Conservation (phyloP, 2,329 filamentous ascomycete genomes). For the Orbilia brochopaga region DNA sequence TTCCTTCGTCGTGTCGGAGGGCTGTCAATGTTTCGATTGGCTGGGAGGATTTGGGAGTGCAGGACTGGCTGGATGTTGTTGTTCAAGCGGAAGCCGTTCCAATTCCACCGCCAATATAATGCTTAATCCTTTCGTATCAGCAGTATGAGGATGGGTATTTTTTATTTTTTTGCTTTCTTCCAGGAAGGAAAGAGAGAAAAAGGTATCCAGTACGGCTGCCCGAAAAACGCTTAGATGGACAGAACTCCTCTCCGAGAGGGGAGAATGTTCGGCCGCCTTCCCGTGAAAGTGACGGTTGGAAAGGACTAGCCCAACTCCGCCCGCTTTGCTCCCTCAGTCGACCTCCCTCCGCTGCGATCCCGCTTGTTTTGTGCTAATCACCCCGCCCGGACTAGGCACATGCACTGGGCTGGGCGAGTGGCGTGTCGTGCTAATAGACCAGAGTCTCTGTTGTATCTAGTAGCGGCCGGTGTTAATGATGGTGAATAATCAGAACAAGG, state of each 20-base stretch:
- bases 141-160: conserved; percentile 10
- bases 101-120: conserved; percentile 10
- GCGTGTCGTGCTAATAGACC: conserved; percentile 23
- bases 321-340: conserved; percentile 15
- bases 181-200: not conserved
- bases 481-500: conserved; percentile 16
- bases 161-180: conserved; percentile 9
- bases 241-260: conserved; percentile 16
- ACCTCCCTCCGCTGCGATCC: conserved; percentile 34
- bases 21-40: conserved; percentile 43
- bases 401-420: conserved; percentile 42
- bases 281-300: conserved; percentile 10
- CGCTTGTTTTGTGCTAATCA: conserved; percentile 48
- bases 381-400: conserved; percentile 50
- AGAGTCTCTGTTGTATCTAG: conserved; percentile 1
- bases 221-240: not conserved
- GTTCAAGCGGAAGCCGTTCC: not conserved
- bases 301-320: conserved; percentile 2
- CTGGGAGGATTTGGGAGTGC: conserved; percentile 25
- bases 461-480: conserved; percentile 10
- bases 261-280: conserved; percentile 9
- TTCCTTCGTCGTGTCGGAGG: conserved; percentile 9
- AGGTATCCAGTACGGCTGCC: not conserved
- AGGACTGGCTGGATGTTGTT: conserved; percentile 10
- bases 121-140: not conserved